Conservation (phyloP, 208 protist genomes). For the Acanthamoeba lenticulata region DNA sequence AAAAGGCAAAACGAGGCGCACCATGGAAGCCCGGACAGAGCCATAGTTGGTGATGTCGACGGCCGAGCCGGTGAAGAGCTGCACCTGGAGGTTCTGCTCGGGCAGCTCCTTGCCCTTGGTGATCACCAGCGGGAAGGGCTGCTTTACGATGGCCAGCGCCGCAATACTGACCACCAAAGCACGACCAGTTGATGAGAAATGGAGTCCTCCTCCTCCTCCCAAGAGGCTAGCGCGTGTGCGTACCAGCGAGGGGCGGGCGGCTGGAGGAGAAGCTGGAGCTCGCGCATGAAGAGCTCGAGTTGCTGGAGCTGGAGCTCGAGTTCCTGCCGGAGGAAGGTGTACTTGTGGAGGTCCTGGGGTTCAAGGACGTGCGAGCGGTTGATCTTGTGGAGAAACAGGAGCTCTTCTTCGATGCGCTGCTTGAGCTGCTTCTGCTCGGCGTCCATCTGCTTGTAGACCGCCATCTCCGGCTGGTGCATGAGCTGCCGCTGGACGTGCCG, state of each 20-base stretch:
- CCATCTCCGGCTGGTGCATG: slow-evolving; percentile 52
- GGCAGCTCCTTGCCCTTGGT: slow-evolving; percentile 62
- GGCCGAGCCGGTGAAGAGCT: slow-evolving; percentile 29
- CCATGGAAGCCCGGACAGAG: slow-evolving; percentile 55
- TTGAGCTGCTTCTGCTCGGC: slow-evolving; percentile 65
- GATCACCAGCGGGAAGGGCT: slow-evolving; percentile 63
- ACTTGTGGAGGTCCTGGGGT: slow-evolving; percentile 60
- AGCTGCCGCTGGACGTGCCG: slow-evolving; percentile 54
- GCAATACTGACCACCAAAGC: background rate
- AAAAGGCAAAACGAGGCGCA: background rate
- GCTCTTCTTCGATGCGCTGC: slow-evolving; percentile 48
- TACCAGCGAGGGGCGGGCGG: slow-evolving; percentile 59
- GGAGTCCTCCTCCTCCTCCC: too few relatives aligned
- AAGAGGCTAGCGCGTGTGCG: background rate
- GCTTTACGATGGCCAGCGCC: slow-evolving; percentile 20
- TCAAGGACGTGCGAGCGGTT: slow-evolving; percentile 27
- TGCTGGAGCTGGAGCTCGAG: slow-evolving; percentile 55
- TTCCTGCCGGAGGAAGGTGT: slow-evolving; percentile 38
- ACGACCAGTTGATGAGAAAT: too few relatives aligned
- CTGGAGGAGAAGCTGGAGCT: slow-evolving; percentile 54
- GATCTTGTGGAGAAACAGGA: slow-evolving; percentile 28
- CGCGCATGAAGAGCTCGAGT: slow-evolving; percentile 33
- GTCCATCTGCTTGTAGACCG: slow-evolving; percentile 33
- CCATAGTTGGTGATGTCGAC: slow-evolving; percentile 2
- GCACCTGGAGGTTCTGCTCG: slow-evolving; percentile 60